Percentiles rank a stretch among this genome's conserved stretches.
phyloP scores from a whole-genome alignment of 2,329 filamentous ascomycete species.

The Neofusicoccum umdonicola region DNA sequence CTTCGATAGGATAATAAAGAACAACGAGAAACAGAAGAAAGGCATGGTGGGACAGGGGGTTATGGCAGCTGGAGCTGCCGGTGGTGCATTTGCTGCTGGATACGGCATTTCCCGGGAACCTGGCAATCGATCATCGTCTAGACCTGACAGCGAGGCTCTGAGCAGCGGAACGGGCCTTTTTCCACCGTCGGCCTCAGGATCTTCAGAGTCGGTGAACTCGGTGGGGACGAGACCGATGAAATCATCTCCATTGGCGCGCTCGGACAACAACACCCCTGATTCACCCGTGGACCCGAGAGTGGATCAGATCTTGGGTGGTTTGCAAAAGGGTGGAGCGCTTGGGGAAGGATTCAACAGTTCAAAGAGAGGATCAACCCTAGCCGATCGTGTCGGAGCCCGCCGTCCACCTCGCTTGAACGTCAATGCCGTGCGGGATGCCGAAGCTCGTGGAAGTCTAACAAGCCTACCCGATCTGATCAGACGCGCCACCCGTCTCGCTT shows the following conservation, averaged over 20 bases:
- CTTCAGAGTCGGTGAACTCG: conserved; percentile 32
- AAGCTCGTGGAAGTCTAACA: conserved; percentile 83
- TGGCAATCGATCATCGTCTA: conserved; percentile 20
- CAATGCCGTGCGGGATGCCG: conserved; percentile 74
- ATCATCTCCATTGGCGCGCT: not conserved
- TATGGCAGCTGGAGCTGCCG: conserved; percentile 18
- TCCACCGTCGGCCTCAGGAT: conserved; percentile 28
- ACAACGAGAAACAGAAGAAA: conserved; percentile 20
- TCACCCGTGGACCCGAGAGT: conserved; percentile 22
- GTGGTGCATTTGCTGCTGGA: conserved; percentile 24
- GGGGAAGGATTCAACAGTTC: conserved; percentile 31
- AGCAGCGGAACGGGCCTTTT: conserved; percentile 35
- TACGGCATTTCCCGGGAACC: conserved; percentile 21
- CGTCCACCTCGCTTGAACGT: conserved; percentile 75
- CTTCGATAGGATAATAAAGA: conserved; percentile 23
- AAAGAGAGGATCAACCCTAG: conserved; percentile 32
- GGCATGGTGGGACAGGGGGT: conserved; percentile 15
- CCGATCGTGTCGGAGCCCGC: conserved; percentile 41
- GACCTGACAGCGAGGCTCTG: conserved; percentile 26
- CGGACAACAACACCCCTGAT: conserved; percentile 6
- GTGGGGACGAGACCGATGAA: conserved; percentile 22
- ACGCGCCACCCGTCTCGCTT: conserved; percentile 80
- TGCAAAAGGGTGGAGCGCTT: conserved; percentile 34
- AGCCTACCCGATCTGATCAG: conserved; percentile 88
- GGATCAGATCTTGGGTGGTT: conserved; percentile 27